Base-by-base conservation (phyloP, 805 yeast species). In the Tetrapisispora pingtungensis region DNA sequence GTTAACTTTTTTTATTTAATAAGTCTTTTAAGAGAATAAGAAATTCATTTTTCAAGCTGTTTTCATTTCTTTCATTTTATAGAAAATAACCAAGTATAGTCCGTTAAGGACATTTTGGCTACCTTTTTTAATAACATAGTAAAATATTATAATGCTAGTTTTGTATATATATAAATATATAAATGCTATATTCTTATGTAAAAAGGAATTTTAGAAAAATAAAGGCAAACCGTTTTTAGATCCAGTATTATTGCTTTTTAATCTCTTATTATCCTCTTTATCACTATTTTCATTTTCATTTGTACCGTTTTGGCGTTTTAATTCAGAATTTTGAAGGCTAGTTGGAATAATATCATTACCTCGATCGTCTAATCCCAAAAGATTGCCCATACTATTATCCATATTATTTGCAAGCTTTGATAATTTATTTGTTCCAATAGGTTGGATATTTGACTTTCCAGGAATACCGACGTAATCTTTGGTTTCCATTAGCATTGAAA, bases 401-500 rank as follows among this genome's bases (percentile, higher is more conserved):
- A 22, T 22, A 22, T 22, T 22, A 22, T 22, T 22, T n/a, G n/a
- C n/a, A n/a, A n/a, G n/a, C n/a, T n/a, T 32, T 7, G 17, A n/a
- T 26, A 12, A 13, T 8, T 3, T 27, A 14, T 14, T 32, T 20
- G 13, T 10, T 1, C 17, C 22, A 15, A 27, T 19, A 24, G 28
- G 28, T 4, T 27, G 6, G 7, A 18, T 19, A 12, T 10, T 28
- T 5, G 14, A 26, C 1, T 15, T 26, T 1, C n/a, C 15, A 3
- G 22, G 18, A 10, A 33, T 22, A 7, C 30, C 49, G 13, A 47
- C 46, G 7, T 46, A 26, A 17, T 53, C 53, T 32, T 46, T 49
- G 10, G 44, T 42, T 38, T 56, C 53, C 65, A 61, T 59, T 8
- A 61, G 39, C 7, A 48, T 34, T 32, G 55, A 52, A 7, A 59